phyloP scores from a whole-genome alignment of 2,329 filamentous ascomycete species.

The Fusarium nanum region DNA sequence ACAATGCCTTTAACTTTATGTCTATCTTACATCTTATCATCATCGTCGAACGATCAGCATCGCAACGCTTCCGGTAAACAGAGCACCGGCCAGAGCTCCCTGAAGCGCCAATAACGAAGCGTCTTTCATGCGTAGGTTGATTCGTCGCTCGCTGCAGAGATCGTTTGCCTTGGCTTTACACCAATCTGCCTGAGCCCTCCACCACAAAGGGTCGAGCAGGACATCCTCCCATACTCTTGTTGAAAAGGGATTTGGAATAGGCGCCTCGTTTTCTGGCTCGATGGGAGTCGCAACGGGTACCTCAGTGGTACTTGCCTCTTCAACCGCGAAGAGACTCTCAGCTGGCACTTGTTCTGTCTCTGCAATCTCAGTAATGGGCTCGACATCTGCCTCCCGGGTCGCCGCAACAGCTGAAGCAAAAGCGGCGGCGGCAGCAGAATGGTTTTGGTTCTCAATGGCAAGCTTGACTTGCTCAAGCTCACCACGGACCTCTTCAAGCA shows the following conservation, averaged over 20 bases:
- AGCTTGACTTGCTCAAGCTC: conserved; percentile 55
- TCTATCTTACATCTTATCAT: conserved; percentile 40
- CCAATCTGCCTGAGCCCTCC: conserved; percentile 59
- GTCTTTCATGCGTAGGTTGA: conserved; percentile 75
- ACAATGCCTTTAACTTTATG: conserved; percentile 31
- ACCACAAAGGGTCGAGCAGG: conserved; percentile 56
- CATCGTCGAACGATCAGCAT: conserved; percentile 58
- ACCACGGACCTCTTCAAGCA: conserved; percentile 61
- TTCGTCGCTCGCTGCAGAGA: conserved; percentile 72
- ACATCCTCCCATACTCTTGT: conserved; percentile 57
- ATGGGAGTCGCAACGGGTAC: background rate
- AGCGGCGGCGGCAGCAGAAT: conserved; percentile 29
- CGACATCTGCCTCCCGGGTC: conserved; percentile 8
- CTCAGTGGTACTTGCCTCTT: conserved; percentile 7
- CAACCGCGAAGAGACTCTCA: background rate
- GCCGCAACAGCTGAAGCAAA: conserved; percentile 24
- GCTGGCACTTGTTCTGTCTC: conserved; percentile 18
- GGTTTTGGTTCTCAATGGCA: conserved; percentile 45
- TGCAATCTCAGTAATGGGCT: conserved; percentile 7
- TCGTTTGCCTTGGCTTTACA: conserved; percentile 66
- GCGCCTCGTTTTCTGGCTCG: conserved; percentile 18
- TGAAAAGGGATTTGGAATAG: background rate
- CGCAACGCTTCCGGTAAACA: conserved; percentile 65
- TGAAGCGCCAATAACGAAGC: conserved; percentile 76
- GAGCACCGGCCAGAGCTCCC: conserved; percentile 73